phyloP scores from a whole-genome alignment of 495 filamentous ascomycete species.

The Annulohypoxylon bovei region DNA sequence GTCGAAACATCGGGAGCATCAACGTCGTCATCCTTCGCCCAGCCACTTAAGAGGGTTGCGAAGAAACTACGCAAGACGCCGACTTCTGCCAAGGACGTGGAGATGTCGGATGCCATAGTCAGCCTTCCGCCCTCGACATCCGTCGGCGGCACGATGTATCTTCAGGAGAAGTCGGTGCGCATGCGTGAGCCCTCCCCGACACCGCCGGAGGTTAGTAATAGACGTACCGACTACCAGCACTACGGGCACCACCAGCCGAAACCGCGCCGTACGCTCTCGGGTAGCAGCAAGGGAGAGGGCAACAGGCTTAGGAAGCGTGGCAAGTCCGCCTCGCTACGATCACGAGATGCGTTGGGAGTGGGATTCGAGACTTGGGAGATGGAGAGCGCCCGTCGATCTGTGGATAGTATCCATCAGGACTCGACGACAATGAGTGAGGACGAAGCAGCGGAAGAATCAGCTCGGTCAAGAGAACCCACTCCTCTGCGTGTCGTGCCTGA shows the following conservation, averaged over 20 bases:
- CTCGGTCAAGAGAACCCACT: slow-evolving; percentile 16
- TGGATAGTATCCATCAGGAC: slow-evolving; percentile 5
- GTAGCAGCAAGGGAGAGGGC: slow-evolving; percentile 17
- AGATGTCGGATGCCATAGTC: slow-evolving; percentile 29
- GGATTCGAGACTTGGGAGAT: slow-evolving; percentile 23
- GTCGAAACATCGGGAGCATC: slow-evolving; percentile 15
- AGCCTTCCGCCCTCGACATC: slow-evolving; percentile 34
- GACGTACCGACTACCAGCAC: slow-evolving; percentile 8
- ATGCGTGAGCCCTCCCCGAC: slow-evolving; percentile 41
- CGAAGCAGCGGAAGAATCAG: not conserved
- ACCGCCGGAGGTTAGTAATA: not conserved
- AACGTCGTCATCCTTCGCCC: slow-evolving; percentile 35
- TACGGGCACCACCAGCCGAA: not conserved
- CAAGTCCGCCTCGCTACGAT: slow-evolving; percentile 30
- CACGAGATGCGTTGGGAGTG: not conserved
- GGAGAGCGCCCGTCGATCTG: slow-evolving; percentile 3
- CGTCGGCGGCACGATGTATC: slow-evolving; percentile 29
- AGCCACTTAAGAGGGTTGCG: slow-evolving; percentile 46
- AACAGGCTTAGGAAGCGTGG: slow-evolving; percentile 32
- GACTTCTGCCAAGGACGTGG: slow-evolving; percentile 26
- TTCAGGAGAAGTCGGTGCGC: slow-evolving; percentile 31
- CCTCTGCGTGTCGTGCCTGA: slow-evolving; percentile 48
- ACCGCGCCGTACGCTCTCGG: slow-evolving; percentile 20
- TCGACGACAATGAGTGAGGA: not conserved
- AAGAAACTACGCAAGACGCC: slow-evolving; percentile 45